Evolutionary conservation across 2,329 filamentous ascomycete genomes (phyloP).

Genomic region (Raffaelea ambrosiae): DNA sequence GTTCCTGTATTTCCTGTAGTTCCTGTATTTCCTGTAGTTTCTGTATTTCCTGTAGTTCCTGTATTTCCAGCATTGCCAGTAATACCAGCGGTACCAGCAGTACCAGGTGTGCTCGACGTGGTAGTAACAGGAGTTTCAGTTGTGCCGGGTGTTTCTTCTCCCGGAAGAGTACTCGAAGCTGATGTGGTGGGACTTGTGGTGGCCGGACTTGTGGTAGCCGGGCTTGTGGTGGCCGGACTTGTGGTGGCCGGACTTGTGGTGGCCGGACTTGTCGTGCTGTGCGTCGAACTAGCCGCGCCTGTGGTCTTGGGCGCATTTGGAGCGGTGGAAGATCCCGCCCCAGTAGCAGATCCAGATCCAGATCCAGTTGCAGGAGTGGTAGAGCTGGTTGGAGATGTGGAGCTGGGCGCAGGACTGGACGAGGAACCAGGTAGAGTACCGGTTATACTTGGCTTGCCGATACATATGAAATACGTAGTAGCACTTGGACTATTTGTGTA

Average conservation of each 20-base stretch:
- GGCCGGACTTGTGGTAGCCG: neutral
- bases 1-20: too few relatives aligned
- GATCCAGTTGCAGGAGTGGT: neutral
- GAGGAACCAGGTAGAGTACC: neutral
- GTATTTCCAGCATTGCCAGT: too few relatives aligned
- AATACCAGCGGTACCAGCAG: neutral
- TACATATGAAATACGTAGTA: too few relatives aligned
- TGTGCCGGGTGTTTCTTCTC: too few relatives aligned
- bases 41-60: too few relatives aligned
- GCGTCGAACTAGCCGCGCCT: neutral
- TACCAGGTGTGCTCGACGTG: neutral
- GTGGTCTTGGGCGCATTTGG: neutral
- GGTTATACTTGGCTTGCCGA: too few relatives aligned
- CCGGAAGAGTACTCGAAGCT: too few relatives aligned
- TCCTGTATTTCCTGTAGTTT: too few relatives aligned
- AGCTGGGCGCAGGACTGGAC: neutral
- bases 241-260: neutral
- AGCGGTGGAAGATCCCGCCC: too few relatives aligned
- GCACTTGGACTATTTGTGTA: too few relatives aligned
- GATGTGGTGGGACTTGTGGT: neutral
- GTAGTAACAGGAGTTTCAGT: neutral
- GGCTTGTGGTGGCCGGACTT: neutral
- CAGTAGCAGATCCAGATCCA: too few relatives aligned
- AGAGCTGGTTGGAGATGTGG: neutral
- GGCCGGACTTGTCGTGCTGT: neutral